A percentile compares a stretch with the other conserved stretches of the same genome.
phyloP scores from a whole-genome alignment of 352 stramenopile genomes.

The Phytophthora macrochlamydospora region DNA sequence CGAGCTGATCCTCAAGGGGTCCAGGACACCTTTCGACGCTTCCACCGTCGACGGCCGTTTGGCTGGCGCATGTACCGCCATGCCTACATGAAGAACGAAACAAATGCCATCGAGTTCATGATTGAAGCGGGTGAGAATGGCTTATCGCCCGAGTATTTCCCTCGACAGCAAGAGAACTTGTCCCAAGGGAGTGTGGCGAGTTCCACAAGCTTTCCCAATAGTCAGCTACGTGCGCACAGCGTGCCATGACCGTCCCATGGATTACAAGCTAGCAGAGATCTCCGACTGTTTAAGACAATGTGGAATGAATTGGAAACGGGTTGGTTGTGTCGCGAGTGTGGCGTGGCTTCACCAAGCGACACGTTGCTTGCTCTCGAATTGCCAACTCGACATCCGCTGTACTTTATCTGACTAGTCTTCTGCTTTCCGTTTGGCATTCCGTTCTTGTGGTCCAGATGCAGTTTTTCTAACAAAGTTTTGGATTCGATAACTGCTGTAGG shows the following conservation, averaged over 20 bases:
- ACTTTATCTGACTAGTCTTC: too few species aligned
- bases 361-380: too few species aligned
- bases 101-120: constrained; percentile 59
- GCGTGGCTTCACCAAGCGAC: too few species aligned
- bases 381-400: too few species aligned
- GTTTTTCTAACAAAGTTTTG: too few species aligned
- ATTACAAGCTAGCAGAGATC: too few species aligned
- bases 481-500: too few species aligned
- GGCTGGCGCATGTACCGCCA: constrained; percentile 34
- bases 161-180: not conserved
- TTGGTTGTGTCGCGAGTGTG: too few species aligned
- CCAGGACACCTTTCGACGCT: constrained; percentile 31
- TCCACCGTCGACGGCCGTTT: constrained; percentile 32
- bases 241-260: not conserved
- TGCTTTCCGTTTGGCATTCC: too few species aligned
- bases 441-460: too few species aligned
- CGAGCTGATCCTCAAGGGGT: constrained; percentile 52
- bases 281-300: too few species aligned
- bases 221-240: not conserved
- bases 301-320: too few species aligned
- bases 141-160: constrained; percentile 31
- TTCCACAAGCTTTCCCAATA: not conserved
- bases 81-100: constrained; percentile 40
- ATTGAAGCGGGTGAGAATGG: constrained; percentile 60
- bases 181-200: not conserved